Percentiles rank a stretch among this genome's conserved stretches.
Evolutionary conservation across 352 stramenopile species (phyloP).

Genomic region (Globisporangium splendens): DNA sequence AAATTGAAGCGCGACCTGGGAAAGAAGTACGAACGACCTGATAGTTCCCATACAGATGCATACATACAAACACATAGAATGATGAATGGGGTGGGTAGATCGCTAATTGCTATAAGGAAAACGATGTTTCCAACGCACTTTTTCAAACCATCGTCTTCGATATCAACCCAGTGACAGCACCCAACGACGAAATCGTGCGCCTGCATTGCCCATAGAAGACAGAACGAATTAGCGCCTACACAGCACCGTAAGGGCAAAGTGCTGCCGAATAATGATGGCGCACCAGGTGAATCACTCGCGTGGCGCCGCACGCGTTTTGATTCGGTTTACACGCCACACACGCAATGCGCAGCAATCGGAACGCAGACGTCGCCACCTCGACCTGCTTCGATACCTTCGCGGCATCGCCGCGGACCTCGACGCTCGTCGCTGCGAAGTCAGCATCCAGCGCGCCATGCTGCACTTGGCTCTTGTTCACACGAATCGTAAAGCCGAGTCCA

Average conservation of each 20-base stretch:
- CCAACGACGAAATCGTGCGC: slow-evolving; percentile 34
- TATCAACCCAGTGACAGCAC: slow-evolving; percentile 55
- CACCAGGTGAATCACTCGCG: slow-evolving; percentile 21
- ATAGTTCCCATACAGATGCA: too few relatives aligned
- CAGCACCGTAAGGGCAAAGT: slow-evolving; percentile 1
- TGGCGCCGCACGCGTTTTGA: slow-evolving; percentile 38
- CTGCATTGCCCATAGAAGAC: slow-evolving; percentile 11
- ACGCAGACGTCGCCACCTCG: slow-evolving; percentile 32
- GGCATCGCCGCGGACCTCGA: slow-evolving; percentile 23
- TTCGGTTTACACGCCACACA: slow-evolving; percentile 46
- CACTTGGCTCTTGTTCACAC: slow-evolving; percentile 20
- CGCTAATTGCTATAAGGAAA: background rate
- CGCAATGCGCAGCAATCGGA: slow-evolving; percentile 74
- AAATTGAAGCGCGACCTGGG: slow-evolving; percentile 74
- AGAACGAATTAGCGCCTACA: slow-evolving; percentile 11
- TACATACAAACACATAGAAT: slow-evolving; percentile 4
- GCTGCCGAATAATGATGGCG: background rate
- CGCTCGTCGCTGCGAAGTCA: slow-evolving; percentile 24
- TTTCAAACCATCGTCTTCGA: slow-evolving; percentile 49
- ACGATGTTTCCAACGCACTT: slow-evolving; percentile 42
- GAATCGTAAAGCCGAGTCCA: slow-evolving; percentile 71
- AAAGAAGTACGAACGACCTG: slow-evolving; percentile 38
- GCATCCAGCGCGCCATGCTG: slow-evolving; percentile 18
- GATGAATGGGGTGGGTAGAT: background rate
- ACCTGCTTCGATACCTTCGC: slow-evolving; percentile 8